Evolutionary conservation across 1,284 basidiomycete species (phyloP).

Genomic region (Somion occarium): DNA sequence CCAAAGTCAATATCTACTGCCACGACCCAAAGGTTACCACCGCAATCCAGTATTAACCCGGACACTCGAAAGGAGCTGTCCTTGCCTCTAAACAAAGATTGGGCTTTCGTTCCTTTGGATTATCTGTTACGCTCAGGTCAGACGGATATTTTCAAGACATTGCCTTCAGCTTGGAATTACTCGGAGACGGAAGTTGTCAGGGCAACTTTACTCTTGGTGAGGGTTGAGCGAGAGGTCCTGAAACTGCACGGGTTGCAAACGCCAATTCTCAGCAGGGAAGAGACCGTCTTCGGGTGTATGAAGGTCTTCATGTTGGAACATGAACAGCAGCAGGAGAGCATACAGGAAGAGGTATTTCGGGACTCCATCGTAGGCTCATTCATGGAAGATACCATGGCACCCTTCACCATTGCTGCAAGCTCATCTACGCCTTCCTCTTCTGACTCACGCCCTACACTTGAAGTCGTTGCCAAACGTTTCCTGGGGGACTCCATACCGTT

Average conservation of each 20-base stretch:
- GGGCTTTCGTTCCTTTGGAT: constrained; percentile 71
- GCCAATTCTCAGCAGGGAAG: constrained; percentile 32
- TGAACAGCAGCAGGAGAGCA: constrained; percentile 46
- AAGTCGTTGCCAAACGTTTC: constrained; percentile 55
- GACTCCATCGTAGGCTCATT: constrained; percentile 53
- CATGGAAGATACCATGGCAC: constrained; percentile 58
- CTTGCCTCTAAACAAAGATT: constrained; percentile 69
- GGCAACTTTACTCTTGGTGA: constrained; percentile 33
- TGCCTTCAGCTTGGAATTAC: constrained; percentile 75
- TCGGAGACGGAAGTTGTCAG: constrained; percentile 79
- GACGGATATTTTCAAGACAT: constrained; percentile 65
- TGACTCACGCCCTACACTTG: constrained; percentile 41
- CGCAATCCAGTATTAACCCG: constrained; percentile 23
- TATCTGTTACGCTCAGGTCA: constrained; percentile 80
- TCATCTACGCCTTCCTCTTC: constrained; percentile 20
- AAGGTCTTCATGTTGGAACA: constrained; percentile 96
- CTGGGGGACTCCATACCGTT: constrained; percentile 73
- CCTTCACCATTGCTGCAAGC: constrained; percentile 45
- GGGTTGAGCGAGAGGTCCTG: constrained; percentile 29
- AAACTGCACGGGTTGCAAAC: constrained; percentile 34
- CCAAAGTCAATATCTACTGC: constrained; percentile 48
- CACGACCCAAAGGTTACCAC: constrained; percentile 52
- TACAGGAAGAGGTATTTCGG: constrained; percentile 65
- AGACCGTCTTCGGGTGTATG: constrained; percentile 77
- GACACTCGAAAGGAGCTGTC: constrained; percentile 30